Base-by-base conservation (phyloP, 2,329 filamentous ascomycete species). In the Emmonsia crescens region DNA sequence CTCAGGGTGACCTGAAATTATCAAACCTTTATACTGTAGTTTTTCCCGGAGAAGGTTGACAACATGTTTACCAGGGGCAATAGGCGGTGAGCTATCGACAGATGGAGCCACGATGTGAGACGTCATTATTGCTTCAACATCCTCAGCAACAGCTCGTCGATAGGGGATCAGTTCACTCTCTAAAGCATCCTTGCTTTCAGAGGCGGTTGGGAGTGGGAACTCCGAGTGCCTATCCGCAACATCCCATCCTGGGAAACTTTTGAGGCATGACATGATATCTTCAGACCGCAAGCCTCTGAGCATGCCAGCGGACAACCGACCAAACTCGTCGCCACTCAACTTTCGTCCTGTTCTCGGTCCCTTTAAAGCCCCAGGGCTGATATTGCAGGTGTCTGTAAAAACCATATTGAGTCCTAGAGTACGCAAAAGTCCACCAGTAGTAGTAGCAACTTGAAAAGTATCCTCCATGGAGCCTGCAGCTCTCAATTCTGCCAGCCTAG, bases 201-300 rank as follows among this genome's bases (percentile, higher is more conserved):
- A 61, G 21, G 78, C 75, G 0, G 75, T 67, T 0, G 76, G 76
- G 27, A 78, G 67, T 1, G 75, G 75, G 67, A 74, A 74, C 66
- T 78, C 76, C 1, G 75, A 78, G 64, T 78, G 76, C 0, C 77
- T 71, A n/a, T 73, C 73, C 0, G 75, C 78, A 63, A 78, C 74
- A 31, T 75, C 76, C 65, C 78, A 76, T 0, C 77, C 76, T 4
- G 76, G 77, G 46, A 79, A 79, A 69, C 79, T 75, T 65, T 79
- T 79, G 0, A 76, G 71, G 60, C 74, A 77, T 5, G 77, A 73
- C 5, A 78, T 67, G 27, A 79, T 68, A 6, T 73, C 72, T n/a
- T 70, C 65, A 57, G 76, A 70, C 27, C 72, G 69, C 16, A 79
- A 67, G 8, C 76, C 76, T 48, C 67, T 70, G 9, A 75, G 69